These are phyloP conservation scores for Helianthus annuus DNA, from an alignment of 129 eudicot genomes.

Conservation along the genomic window HanXRQr2.0-SUNRISE NC_035448.2:93285781-93286280, in stretches of 20 bases:
- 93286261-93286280: slow-evolving; percentile 13
- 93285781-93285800: no score
- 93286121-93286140: slow-evolving; percentile 27
- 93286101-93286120: slow-evolving; percentile 30
- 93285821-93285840: no score
- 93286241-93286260: slow-evolving; percentile 7
- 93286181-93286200: slow-evolving; percentile 63
- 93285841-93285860: no score
- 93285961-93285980: no score
- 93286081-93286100: slow-evolving; percentile 27
- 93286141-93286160: slow-evolving; percentile 48
- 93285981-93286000: not conserved
- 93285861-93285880: no score
- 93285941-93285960: no score
- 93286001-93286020: not conserved
- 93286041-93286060: not conserved
- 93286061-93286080: slow-evolving; percentile 16
- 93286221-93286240: slow-evolving; percentile 8
- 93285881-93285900: no score
- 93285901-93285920: no score
- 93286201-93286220: slow-evolving; percentile 46
- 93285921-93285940: no score
- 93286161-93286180: slow-evolving; percentile 37
- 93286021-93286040: slow-evolving; percentile 18
- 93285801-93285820: no score